phyloP scores from a whole-genome alignment of 352 stramenopile genomes.

The Plasmopara halstedii region DNA sequence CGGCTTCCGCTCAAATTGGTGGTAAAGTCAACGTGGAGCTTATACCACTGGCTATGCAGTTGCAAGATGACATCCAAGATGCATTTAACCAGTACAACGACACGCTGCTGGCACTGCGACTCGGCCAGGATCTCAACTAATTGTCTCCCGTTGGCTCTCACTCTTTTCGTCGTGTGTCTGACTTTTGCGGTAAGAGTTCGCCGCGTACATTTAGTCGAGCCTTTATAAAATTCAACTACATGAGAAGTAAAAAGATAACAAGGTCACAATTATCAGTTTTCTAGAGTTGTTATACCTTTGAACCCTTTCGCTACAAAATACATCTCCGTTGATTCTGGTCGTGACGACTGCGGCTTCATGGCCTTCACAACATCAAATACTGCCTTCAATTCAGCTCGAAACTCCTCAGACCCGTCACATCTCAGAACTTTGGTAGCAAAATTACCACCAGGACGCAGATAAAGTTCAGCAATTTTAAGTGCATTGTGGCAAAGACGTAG shows the following conservation, averaged over 20 bases:
- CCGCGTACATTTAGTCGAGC: background rate
- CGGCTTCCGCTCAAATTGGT: slow-evolving; percentile 78
- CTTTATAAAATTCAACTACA: slow-evolving; percentile 27
- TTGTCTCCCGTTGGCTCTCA: slow-evolving; percentile 6
- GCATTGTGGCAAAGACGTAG: slow-evolving; percentile 82
- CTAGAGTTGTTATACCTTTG: slow-evolving; percentile 13
- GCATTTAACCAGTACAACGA: slow-evolving; percentile 90
- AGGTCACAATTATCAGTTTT: slow-evolving; percentile 1
- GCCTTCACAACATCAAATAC: slow-evolving; percentile 58
- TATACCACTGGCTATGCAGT: slow-evolving; percentile 82
- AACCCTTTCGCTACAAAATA: slow-evolving; percentile 78
- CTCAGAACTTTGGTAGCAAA: slow-evolving; percentile 82
- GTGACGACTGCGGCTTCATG: slow-evolving; percentile 74
- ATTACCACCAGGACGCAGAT: slow-evolving; percentile 61
- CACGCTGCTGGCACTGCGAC: slow-evolving; percentile 72
- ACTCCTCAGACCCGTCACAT: slow-evolving; percentile 67
- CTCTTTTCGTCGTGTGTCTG: slow-evolving; percentile 10
- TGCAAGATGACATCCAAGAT: slow-evolving; percentile 87
- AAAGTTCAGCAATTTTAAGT: slow-evolving; percentile 77
- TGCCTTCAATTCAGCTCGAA: slow-evolving; percentile 64
- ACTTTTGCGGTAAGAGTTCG: background rate
- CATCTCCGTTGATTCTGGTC: slow-evolving; percentile 79
- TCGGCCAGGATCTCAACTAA: slow-evolving; percentile 82
- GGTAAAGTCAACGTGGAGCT: slow-evolving; percentile 85
- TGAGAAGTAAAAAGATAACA: slow-evolving; percentile 14